phyloP scores from a whole-genome alignment of 768 basidiomycete genomes.

The Mycena maculata region DNA sequence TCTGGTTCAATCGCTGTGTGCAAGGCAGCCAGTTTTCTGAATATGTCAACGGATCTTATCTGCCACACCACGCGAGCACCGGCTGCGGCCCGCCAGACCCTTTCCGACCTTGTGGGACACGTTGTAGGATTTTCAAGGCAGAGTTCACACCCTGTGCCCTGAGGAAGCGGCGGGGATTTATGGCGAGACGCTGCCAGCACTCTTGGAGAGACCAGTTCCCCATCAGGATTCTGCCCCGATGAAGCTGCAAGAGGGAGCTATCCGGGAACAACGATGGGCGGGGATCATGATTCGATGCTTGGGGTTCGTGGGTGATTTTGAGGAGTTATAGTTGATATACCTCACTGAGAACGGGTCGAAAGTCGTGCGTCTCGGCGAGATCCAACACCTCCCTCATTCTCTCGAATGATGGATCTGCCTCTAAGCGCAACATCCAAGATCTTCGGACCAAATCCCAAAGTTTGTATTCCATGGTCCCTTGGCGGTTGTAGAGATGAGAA shows the following conservation, averaged over 20 bases:
- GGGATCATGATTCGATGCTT: background rate
- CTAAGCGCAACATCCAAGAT: too few species aligned
- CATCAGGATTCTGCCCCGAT: background rate
- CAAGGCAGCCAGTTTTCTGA: background rate
- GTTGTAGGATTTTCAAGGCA: background rate
- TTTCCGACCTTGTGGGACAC: background rate
- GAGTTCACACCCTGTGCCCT: too few species aligned
- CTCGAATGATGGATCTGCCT: too few species aligned
- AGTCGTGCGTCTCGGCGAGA: too few species aligned
- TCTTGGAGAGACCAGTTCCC: background rate
- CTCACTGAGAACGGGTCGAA: too few species aligned
- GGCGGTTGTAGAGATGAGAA: too few species aligned
- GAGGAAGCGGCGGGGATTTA: background rate
- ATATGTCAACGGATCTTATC: background rate
- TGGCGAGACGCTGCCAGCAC: background rate
- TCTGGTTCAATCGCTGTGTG: background rate
- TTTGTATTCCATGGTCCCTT: too few species aligned
- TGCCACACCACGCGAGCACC: background rate
- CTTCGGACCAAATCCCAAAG: too few species aligned
- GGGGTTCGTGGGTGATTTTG: too few species aligned
- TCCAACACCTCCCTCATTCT: too few species aligned
- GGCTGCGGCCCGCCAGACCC: background rate
- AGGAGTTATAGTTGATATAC: too few species aligned
- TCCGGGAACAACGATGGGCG: background rate
- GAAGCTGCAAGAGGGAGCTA: background rate